Base-by-base conservation (phyloP, 805 yeast genomes). In the Candida ulmi region DNA sequence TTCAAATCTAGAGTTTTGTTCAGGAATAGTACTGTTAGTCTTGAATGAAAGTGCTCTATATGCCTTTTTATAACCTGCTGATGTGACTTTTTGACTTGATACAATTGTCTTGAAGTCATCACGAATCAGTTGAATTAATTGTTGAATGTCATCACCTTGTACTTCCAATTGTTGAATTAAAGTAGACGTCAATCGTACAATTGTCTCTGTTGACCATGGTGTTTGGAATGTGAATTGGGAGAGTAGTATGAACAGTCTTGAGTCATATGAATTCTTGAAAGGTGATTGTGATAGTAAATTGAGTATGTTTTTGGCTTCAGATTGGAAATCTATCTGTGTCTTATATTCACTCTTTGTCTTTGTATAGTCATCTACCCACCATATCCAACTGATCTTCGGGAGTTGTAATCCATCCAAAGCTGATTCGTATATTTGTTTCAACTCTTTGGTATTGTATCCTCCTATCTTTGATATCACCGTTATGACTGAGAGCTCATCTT, bases 31-130 rank as follows among this genome's bases (percentile, higher is more conserved):
- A 47, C 31, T 33, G 36, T 21, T 33, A 8, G 58, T 52, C 13
- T 34, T 41, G 6, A 53, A 35, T 4, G 45, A 44, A 12, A 26
- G 12, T 8, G 37, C 6, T 7, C 17, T 11, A 17, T 19, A 32
- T 3, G 46, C n/a, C 33, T 37, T 50, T 17, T 33, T 44, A 37
- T 48, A 49, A 5, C 58, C 58, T 2, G 58, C 55, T 15, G 35
- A 37, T 1, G 54, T 44, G 2, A 52, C 29, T 23, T 43, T 48
- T 3, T 39, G 33, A 2, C 27, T 38, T 13, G 35, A 36, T 3
- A 26, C 3, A n/a, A 54, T 27, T 3, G 17, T 27, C 15, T 36
- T 36, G 33, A 54, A 40, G 18, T 51, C 49, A 0, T 34, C 28
- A 16, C 40, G 40, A 2, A 52, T 36, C 3, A 11, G 28, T 3